Conservation (phyloP, 2,329 filamentous ascomycete genomes). For the Thelonectria rubi region DNA sequence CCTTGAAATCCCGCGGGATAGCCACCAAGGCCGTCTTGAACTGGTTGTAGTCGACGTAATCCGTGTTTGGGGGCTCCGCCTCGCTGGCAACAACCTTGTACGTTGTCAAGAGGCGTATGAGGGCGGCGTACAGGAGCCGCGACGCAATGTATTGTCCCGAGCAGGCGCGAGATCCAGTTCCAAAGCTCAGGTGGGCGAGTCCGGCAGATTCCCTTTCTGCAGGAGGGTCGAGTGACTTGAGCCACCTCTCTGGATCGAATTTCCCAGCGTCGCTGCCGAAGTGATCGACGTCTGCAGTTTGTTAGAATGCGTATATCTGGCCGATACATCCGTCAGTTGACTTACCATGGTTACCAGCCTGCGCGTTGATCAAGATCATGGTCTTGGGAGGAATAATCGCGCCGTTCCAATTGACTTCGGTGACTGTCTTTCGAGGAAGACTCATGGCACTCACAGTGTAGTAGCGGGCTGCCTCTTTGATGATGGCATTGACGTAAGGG, state of each 20-base stretch:
- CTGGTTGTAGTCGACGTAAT: conserved; percentile 70
- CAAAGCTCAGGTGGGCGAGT: conserved; percentile 59
- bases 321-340: neutral
- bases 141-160: conserved; percentile 60
- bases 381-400: conserved; percentile 61
- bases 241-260: conserved; percentile 62
- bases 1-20: conserved; percentile 66
- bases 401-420: conserved; percentile 60
- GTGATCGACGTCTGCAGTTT: conserved; percentile 54
- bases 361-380: conserved; percentile 64
- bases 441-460: conserved; percentile 64
- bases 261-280: conserved; percentile 55
- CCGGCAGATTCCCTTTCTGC: conserved; percentile 43
- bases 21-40: conserved; percentile 68
- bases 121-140: conserved; percentile 58
- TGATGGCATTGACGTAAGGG: conserved; percentile 58
- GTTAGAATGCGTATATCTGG: conserved; percentile 5
- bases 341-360: conserved; percentile 62
- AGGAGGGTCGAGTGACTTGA: conserved; percentile 48
- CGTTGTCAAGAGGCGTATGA: conserved; percentile 58
- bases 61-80: conserved; percentile 63
- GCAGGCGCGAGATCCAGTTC: conserved; percentile 61
- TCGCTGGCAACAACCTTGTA: conserved; percentile 60
- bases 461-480: conserved; percentile 62
- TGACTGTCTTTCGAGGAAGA: conserved; percentile 60